Evolutionary conservation across 2,329 filamentous ascomycete species (phyloP), one percentile per base, ranked within the genome.

Genomic region (Pseudogymnoascus pannorum): DNA sequence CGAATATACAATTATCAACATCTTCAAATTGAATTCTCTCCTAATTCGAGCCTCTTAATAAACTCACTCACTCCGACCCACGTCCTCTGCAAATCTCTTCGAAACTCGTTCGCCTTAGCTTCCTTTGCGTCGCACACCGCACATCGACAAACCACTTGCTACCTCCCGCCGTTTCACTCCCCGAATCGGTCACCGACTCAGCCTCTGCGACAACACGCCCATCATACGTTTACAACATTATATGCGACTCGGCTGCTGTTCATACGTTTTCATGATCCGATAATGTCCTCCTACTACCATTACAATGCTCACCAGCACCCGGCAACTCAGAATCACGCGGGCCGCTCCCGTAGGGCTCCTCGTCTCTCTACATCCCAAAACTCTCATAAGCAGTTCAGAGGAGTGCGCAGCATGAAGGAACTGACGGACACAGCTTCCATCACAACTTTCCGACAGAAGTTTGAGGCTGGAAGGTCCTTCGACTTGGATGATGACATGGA

Each of bases 401-500:
- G 88, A 66, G 88, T 92, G 60, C 88, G 90, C 72, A 89, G 87
- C 71, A 91, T 93, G 77, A 92, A 95, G 76, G 92, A 96, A 74
- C 78, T 91, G 66, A 86, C 86, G 69, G 92, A 96, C 75, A 82
- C 87, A n/a, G 85, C 86, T 18, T 84, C 87, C 58, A 80, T 95
- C 63, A 82, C 83, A 64, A 85, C 87, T 65, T 97, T 96, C 79
- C 89, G 93, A 68, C 85, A 85, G 68, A 87, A 92, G 72, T 96
- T 96, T 69, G 92, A 97, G 78, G 89, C 91, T 66, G 91, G 90
- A 63, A 86, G 92, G 63, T 96, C 92, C 8, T 97, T 97, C 72
- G 93, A 97, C 69, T 82, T 97, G 65, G 93, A 97, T 72, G 93
- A 97, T 73, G 93, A 97, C 74, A 83, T 96, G 77, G 88, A 96